Evolutionary conservation across 2,329 filamentous ascomycete species (phyloP).

Genomic region (Ambrosiella cleistominuta): DNA sequence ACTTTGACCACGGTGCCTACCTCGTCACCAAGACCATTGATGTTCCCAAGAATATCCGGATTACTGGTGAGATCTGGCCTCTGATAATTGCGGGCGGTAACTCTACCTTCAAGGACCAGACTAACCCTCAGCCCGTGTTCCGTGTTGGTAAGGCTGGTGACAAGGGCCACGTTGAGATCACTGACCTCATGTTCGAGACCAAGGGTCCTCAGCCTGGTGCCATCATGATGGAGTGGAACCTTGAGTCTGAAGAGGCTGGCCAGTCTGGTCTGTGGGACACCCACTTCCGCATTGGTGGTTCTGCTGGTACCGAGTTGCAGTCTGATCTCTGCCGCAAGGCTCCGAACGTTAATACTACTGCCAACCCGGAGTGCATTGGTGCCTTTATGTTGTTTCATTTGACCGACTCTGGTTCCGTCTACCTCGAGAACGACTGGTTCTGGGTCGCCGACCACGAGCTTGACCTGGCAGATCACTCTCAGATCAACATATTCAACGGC

Average conservation of each 20-base stretch:
- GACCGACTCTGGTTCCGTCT: constrained; percentile 45
- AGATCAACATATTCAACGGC: constrained; percentile 77
- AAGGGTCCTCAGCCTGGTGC: constrained; percentile 70
- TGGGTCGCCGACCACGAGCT: constrained; percentile 88
- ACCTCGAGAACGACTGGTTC: constrained; percentile 80
- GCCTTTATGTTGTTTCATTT: constrained; percentile 55
- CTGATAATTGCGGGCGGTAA: constrained; percentile 67
- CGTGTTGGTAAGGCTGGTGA: constrained; percentile 67
- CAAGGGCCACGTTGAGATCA: constrained; percentile 67
- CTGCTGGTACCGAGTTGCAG: constrained; percentile 67
- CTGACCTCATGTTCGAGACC: constrained; percentile 72
- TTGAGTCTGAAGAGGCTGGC: constrained; percentile 48
- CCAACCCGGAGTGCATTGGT: constrained; percentile 52
- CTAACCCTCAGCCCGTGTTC: constrained; percentile 68
- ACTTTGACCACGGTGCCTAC: constrained; percentile 61
- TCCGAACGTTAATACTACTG: constrained; percentile 40
- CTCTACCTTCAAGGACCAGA: constrained; percentile 52
- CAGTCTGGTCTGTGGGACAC: constrained; percentile 79
- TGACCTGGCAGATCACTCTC: constrained; percentile 53
- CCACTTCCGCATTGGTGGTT: constrained; percentile 85
- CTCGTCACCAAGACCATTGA: constrained; percentile 51
- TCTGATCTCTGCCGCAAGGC: constrained; percentile 65
- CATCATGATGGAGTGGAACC: constrained; percentile 83
- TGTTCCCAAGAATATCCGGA: constrained; percentile 63
- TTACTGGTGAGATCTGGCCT: constrained; percentile 84